These are phyloP conservation scores for Russula vinacea DNA, from an alignment of 768 basidiomycete genomes.

Conservation along the genomic window DNA sequence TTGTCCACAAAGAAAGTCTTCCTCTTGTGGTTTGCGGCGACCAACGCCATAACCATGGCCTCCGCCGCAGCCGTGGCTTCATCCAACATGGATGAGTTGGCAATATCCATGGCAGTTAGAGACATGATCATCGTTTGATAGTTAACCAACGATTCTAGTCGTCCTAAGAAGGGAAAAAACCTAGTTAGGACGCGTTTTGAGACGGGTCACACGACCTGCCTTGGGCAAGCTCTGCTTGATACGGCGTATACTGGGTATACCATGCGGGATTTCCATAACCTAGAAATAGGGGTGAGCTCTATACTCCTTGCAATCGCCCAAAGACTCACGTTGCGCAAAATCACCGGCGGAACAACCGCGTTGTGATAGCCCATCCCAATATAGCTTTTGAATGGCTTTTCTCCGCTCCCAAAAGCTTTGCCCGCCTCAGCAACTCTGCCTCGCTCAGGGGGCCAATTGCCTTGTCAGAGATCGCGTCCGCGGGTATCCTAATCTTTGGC, in stretches of 20 bases:
- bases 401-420: slow-evolving; percentile 67
- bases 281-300: slow-evolving; percentile 33
- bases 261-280: slow-evolving; percentile 96
- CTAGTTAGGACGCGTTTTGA: slow-evolving; percentile 1
- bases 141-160: slow-evolving; percentile 93
- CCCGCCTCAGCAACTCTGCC: slow-evolving; percentile 72
- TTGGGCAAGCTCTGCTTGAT: slow-evolving; percentile 98
- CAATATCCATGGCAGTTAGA: slow-evolving; percentile 90
- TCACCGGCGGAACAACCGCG: slow-evolving; percentile 92
- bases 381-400: slow-evolving; percentile 88
- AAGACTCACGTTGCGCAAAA: slow-evolving; percentile 76
- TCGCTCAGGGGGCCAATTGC: slow-evolving; percentile 80
- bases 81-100: slow-evolving; percentile 93
- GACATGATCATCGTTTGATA: slow-evolving; percentile 97
- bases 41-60: slow-evolving; percentile 93
- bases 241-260: slow-evolving; percentile 97
- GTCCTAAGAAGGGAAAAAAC: slow-evolving; percentile 49
- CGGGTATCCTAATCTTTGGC: slow-evolving; percentile 66
- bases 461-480: slow-evolving; percentile 56
- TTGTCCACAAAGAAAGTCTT: slow-evolving; percentile 81
- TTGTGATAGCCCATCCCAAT: slow-evolving; percentile 99
- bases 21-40: slow-evolving; percentile 64
- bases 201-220: slow-evolving; percentile 46
- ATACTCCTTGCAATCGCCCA: not conserved
- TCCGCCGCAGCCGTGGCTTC: slow-evolving; percentile 95